Base-by-base conservation (phyloP, 2,329 filamentous ascomycete genomes). In the Exophiala spinifera region DNA sequence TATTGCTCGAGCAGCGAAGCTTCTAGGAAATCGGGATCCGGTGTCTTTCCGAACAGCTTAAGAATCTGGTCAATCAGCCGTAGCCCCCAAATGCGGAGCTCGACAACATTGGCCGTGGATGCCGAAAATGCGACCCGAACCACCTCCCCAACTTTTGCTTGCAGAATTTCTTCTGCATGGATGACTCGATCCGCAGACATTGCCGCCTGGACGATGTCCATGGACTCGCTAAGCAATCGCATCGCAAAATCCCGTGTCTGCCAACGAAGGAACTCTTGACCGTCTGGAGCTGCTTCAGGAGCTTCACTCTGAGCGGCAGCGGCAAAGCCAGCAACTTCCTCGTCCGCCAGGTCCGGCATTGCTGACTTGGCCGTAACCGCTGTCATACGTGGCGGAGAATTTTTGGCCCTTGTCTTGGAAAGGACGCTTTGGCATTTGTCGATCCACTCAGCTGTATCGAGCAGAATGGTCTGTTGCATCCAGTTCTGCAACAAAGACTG, bases 101-200 rank as follows among this genome's bases (percentile, higher is more conserved):
- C 88, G 20, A 96, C 82, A 0, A 99, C 91, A 61, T 88, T 89
- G 1, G 92, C 92, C 0, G 94, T 99, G 1, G 92, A 97, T 0
- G 94, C 94, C 10, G 94, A 96, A 71, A 99, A 99, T 0, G 94
- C 92, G 80, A 97, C 96, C 47, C 91, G 86, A 54, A 99, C 90
- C 20, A 99, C 89, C 69, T 99, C 94, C 2, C 89, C 91, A 52
- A 99, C 83, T 65, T 84, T 87, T 56, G 83, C 81, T 70, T 99
- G 91, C 21, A 99, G 75, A 3, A 87, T 89, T 43, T 81, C 72
- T 66, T 95, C 88, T 3, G 91, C 89, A 2, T 81, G 77, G 4
- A 91, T 91, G 34, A 91, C 87, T 31, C 89, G 88, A 56, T 91
- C 87, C 25, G 86, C 83, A 17, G 88, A 79, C 20, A 89, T 83